Evolutionary conservation across 2,329 filamentous ascomycete species (phyloP).

Genomic region (Neofusicoccum sp.): DNA sequence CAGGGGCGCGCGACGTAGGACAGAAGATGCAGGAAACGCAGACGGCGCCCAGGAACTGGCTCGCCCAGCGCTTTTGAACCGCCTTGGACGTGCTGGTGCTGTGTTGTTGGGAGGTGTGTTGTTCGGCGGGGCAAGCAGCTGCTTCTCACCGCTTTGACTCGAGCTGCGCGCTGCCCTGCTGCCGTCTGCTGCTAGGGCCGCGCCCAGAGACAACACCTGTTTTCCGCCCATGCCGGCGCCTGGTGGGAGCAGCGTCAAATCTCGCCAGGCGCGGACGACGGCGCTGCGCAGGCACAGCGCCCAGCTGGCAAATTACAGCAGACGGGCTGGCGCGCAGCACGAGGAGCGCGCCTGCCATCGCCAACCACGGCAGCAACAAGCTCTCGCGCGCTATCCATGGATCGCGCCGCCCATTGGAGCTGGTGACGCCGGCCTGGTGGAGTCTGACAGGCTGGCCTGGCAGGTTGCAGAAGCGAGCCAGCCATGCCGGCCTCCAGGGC

Average conservation of each 20-base stretch:
- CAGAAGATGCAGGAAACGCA: background rate
- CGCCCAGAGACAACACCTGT: no score
- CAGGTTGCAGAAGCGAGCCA: constrained; percentile 8
- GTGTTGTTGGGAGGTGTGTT: constrained; percentile 16
- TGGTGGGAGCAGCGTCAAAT: background rate
- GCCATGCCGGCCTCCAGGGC: background rate
- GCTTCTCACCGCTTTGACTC: constrained; percentile 6
- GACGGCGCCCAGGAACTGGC: constrained; percentile 1
- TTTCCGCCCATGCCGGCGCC: no score
- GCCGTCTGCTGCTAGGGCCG: no score
- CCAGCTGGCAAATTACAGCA: no score
- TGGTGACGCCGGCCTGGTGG: background rate
- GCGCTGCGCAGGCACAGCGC: background rate
- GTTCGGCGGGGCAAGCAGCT: constrained; percentile 14
- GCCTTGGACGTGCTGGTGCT: background rate
- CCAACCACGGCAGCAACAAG: background rate
- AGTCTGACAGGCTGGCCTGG: constrained; percentile 11
- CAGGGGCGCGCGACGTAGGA: constrained; percentile 5
- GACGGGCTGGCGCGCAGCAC: no score
- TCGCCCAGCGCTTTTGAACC: constrained; percentile 6
- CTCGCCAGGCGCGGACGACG: background rate
- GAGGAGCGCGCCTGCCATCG: background rate
- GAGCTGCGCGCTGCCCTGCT: background rate
- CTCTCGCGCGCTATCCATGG: constrained; percentile 6
- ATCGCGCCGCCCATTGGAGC: background rate